Conservation (phyloP, 768 basidiomycete genomes). For the Fomitopsis serialis region DNA sequence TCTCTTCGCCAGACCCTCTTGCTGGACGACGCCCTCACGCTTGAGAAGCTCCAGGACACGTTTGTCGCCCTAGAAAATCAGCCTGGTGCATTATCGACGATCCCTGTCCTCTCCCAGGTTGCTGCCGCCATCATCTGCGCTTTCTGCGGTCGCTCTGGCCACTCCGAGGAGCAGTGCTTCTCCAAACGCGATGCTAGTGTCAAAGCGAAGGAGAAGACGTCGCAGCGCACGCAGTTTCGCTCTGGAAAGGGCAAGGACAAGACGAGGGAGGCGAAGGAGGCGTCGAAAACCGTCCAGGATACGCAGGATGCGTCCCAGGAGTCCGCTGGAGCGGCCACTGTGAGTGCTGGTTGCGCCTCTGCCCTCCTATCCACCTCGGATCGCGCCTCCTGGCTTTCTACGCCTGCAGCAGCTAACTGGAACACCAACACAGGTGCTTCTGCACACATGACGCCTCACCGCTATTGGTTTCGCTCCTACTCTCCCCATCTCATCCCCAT, state of each 20-base stretch:
- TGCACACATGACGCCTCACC: constrained; percentile 10
- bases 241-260: not conserved
- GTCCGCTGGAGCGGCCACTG: not conserved
- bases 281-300: not conserved
- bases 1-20: constrained; percentile 4
- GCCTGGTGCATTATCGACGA: not conserved
- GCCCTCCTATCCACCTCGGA: constrained; percentile 4
- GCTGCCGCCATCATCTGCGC: constrained; percentile 2
- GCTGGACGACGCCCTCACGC: constrained; percentile 6
- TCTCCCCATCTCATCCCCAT: constrained; percentile 4
- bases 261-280: not conserved
- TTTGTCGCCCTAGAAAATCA: constrained; percentile 8
- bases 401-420: not conserved
- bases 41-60: constrained; percentile 8
- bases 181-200: not conserved
- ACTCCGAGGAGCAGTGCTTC: constrained; percentile 10
- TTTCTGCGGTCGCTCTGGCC: constrained; percentile 6
- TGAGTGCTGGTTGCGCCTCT: constrained; percentile 4
- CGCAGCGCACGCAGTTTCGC: not conserved
- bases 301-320: not conserved
- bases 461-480: constrained; percentile 4
- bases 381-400: not conserved
- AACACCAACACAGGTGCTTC: constrained; percentile 9
- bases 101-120: constrained; percentile 1
- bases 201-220: constrained; percentile 3